Evolutionary conservation across 140 eudicot genomes (phyloP).

Genomic region (Senecio squalidus): DNA sequence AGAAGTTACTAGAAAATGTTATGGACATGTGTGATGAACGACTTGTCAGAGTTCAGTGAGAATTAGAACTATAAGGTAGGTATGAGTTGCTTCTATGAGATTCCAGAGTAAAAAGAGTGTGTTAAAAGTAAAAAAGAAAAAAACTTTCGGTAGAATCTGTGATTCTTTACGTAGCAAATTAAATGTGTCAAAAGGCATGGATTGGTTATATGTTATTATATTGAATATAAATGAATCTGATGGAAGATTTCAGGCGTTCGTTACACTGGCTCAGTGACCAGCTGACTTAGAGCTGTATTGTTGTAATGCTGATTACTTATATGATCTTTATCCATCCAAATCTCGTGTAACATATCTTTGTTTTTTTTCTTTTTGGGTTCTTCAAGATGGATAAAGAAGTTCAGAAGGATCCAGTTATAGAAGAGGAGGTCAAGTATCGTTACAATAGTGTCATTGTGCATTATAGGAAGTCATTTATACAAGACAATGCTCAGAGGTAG

Average conservation of each 20-base stretch:
- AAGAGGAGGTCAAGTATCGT: constrained; percentile 82
- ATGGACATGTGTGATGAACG: background rate
- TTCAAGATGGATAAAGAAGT: constrained; percentile 67
- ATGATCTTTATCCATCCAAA: background rate
- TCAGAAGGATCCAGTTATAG: constrained; percentile 60
- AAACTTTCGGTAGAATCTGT: background rate
- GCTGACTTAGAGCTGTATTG: background rate
- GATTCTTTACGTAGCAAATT: background rate
- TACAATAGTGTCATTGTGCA: constrained; percentile 81
- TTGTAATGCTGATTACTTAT: background rate
- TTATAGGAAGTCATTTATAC: constrained; percentile 77
- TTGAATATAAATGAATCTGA: background rate
- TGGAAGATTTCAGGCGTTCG: background rate
- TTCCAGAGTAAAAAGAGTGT: background rate
- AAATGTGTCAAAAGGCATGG: background rate
- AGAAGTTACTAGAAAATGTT: background rate
- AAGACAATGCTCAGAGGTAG: constrained; percentile 82
- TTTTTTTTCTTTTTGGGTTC: no score
- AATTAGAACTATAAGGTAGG: background rate
- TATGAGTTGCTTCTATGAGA: background rate
- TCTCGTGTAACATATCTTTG: constrained; percentile 5
- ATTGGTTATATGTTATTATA: background rate
- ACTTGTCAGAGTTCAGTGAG: background rate
- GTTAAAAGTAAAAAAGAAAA: background rate
- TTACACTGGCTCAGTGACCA: background rate